Conservation (phyloP, 208 protist genomes). For the Herpetomonas muscarum region DNA sequence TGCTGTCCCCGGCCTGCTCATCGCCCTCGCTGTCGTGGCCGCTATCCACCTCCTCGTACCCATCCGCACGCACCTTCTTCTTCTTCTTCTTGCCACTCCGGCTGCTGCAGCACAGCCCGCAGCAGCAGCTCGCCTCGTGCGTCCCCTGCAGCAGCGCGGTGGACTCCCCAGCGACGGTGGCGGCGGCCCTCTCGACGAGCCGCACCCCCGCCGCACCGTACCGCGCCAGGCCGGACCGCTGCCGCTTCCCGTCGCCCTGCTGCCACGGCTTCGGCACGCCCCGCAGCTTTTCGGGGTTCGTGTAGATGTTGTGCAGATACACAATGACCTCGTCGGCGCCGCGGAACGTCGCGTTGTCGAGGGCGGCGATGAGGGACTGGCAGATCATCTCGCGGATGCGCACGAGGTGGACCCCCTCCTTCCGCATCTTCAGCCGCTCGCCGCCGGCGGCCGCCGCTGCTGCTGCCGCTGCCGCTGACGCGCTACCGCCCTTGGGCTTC, state of each 20-base stretch:
- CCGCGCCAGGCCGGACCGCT: not conserved
- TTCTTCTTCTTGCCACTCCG: constrained; percentile 4
- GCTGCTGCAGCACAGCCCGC: not conserved
- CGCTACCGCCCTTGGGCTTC: not conserved
- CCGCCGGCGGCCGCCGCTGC: not conserved
- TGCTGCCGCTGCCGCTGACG: not conserved
- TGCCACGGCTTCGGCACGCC: constrained; percentile 13
- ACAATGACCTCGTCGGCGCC: constrained; percentile 61
- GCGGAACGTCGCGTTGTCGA: constrained; percentile 36
- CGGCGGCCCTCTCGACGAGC: not conserved
- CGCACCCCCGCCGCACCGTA: not conserved
- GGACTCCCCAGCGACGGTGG: not conserved
- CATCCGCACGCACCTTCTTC: constrained; percentile 11
- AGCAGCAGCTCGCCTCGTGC: constrained; percentile 8
- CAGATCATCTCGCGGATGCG: constrained; percentile 65
- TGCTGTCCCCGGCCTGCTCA: not conserved
- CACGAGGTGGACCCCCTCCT: constrained; percentile 48
- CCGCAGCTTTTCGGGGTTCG: constrained; percentile 2
- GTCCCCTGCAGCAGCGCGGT: not conserved
- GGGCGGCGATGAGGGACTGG: constrained; percentile 29
- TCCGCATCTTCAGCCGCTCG: constrained; percentile 28
- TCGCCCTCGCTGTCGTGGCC: constrained; percentile 3
- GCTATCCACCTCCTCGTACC: constrained; percentile 11
- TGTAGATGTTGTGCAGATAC: constrained; percentile 44
- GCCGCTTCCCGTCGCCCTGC: not conserved